phyloP scores from a whole-genome alignment of 257 asterid species.

The Jaltomata sinuosa region DNA sequence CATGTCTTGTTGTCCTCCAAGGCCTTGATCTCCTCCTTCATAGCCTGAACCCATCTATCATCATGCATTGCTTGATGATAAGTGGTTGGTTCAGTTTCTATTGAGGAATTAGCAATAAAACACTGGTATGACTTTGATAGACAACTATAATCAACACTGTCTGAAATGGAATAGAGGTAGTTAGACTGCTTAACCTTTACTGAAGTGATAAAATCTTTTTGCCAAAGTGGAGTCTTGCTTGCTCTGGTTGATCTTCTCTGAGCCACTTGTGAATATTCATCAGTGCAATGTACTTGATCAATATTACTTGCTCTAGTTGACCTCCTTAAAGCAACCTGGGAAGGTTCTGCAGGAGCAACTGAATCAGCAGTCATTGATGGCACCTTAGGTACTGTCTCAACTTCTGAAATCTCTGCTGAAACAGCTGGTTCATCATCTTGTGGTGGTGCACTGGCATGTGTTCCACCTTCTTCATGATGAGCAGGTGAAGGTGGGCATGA shows the following conservation, averaged over 20 bases:
- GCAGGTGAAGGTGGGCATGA: too few relatives aligned
- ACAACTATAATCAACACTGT: neutral
- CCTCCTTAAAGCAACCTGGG: too few relatives aligned
- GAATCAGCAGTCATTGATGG: too few relatives aligned
- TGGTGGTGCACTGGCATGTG: neutral
- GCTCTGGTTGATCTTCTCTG: neutral
- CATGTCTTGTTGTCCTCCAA: neutral
- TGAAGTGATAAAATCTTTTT: neutral
- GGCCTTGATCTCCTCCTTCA: neutral
- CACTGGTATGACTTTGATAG: neutral
- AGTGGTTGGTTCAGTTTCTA: fast-evolving
- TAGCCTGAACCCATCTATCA: neutral
- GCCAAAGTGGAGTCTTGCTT: neutral
- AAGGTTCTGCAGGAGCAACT: too few relatives aligned
- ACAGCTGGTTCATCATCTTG: too few relatives aligned
- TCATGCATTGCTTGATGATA: neutral
- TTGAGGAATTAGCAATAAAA: neutral
- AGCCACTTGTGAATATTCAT: neutral
- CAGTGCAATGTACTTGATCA: too few relatives aligned
- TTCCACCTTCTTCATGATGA: neutral
- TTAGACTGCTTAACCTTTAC: neutral
- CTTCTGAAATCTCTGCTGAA: too few relatives aligned
- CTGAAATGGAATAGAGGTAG: neutral
- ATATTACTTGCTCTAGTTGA: too few relatives aligned
- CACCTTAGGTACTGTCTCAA: too few relatives aligned